Conservation (phyloP, 192 early-diverging fungal genomes). For the Rhizophagus clarus region DNA sequence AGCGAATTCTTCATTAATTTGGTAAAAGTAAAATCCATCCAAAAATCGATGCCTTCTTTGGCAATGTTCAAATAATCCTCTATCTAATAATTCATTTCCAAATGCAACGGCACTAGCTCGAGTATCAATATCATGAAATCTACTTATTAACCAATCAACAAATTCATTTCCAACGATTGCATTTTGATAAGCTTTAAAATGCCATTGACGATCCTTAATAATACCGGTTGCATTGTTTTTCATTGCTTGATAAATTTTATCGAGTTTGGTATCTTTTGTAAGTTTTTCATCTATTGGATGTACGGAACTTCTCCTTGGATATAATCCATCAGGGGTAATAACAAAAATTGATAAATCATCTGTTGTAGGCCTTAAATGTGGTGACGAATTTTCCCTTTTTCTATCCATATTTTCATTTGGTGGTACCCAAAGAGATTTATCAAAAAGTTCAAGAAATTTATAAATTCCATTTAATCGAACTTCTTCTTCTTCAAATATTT, state of each 20-base stretch:
- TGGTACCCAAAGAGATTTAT: slow-evolving; percentile 60
- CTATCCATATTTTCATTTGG: slow-evolving; percentile 42
- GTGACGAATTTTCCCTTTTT: slow-evolving; percentile 39
- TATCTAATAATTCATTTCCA: slow-evolving; percentile 77
- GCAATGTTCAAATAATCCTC: slow-evolving; percentile 70
- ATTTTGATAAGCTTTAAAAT: slow-evolving; percentile 69
- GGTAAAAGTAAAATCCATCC: slow-evolving; percentile 92
- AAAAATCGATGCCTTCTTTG: slow-evolving; percentile 68
- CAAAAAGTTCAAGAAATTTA: slow-evolving; percentile 80
- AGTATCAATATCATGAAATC: slow-evolving; percentile 74
- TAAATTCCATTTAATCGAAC: slow-evolving; percentile 82
- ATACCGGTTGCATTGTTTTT: slow-evolving; percentile 70
- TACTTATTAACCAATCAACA: slow-evolving; percentile 85
- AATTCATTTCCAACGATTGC: slow-evolving; percentile 82
- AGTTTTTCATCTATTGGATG: slow-evolving; percentile 29
- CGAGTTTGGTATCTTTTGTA: slow-evolving; percentile 44
- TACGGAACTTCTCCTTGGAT: slow-evolving; percentile 3
- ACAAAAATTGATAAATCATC: slow-evolving; percentile 46
- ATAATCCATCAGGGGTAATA: slow-evolving; percentile 25
- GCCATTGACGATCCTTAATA: slow-evolving; percentile 84
- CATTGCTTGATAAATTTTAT: slow-evolving; percentile 68
- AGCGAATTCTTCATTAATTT: slow-evolving; percentile 59
- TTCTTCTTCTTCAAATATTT: slow-evolving; percentile 86
- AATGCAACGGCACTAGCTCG: slow-evolving; percentile 76
- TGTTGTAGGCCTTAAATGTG: slow-evolving; percentile 41